These are phyloP conservation scores for Sergeia podlipaevii DNA, from an alignment of 208 protist genomes.

Conservation along the genomic window DNA sequence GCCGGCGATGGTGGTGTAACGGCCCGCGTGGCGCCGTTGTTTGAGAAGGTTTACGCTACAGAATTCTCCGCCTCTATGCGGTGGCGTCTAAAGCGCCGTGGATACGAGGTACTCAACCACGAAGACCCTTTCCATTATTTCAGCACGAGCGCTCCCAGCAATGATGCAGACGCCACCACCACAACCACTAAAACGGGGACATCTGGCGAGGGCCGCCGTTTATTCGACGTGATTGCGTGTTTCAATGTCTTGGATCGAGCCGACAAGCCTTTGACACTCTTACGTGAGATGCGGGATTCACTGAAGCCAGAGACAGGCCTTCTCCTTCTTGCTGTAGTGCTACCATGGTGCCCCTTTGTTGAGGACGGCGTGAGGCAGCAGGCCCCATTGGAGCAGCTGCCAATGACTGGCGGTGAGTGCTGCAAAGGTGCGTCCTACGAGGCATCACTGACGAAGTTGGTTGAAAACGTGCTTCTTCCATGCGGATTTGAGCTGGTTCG, in stretches of 20 bases:
- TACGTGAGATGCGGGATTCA: constrained; percentile 58
- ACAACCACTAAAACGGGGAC: not conserved
- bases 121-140: constrained; percentile 41
- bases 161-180: not conserved
- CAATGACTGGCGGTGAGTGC: constrained; percentile 80
- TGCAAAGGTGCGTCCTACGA: constrained; percentile 71
- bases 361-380: constrained; percentile 52
- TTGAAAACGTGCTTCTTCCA: constrained; percentile 76
- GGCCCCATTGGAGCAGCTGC: constrained; percentile 57
- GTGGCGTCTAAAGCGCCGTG: constrained; percentile 64
- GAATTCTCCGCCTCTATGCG: constrained; percentile 78
- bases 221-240: constrained; percentile 73
- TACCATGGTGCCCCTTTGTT: constrained; percentile 89
- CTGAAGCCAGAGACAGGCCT: constrained; percentile 40
- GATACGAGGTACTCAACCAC: constrained; percentile 64
- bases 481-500: constrained; percentile 76
- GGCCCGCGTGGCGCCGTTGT: constrained; percentile 43
- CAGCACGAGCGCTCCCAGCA: not conserved
- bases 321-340: constrained; percentile 75
- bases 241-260: constrained; percentile 85
- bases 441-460: constrained; percentile 42
- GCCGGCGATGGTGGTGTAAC: constrained; percentile 85
- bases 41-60: constrained; percentile 51
- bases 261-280: constrained; percentile 55
- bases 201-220: constrained; percentile 16